Conservation (phyloP, 2,329 filamentous ascomycete species). For the Trichoderma atrobrunneum region DNA sequence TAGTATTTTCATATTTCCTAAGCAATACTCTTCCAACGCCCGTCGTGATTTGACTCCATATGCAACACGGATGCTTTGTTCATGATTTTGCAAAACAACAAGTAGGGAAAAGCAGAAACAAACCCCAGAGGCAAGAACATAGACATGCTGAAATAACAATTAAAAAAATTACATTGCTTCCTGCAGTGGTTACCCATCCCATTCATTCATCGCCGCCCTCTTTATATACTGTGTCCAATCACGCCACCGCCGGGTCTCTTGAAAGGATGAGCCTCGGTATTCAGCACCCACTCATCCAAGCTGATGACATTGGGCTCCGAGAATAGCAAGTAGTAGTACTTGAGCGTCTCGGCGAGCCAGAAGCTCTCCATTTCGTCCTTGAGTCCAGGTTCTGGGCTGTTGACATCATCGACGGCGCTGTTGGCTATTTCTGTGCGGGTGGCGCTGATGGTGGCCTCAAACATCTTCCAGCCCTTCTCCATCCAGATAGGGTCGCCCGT, state of each 20-base stretch:
- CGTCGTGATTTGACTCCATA: neutral
- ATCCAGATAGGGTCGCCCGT: conserved; percentile 73
- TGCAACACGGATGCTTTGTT: neutral
- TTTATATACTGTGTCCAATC: conserved; percentile 9
- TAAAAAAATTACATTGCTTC: neutral
- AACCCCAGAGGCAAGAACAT: neutral
- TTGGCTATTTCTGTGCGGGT: conserved; percentile 67
- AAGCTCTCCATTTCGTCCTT: conserved; percentile 79
- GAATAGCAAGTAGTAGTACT: conserved; percentile 87
- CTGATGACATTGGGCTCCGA: conserved; percentile 63
- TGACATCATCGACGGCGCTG: conserved; percentile 67
- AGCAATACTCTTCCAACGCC: neutral
- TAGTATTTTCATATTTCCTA: neutral
- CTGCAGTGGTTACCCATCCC: neutral
- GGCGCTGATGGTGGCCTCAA: conserved; percentile 63
- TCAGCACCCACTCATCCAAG: conserved; percentile 66
- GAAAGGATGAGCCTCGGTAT: conserved; percentile 62
- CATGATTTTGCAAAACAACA: neutral
- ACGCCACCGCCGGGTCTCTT: conserved; percentile 36
- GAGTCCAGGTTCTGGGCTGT: conserved; percentile 39
- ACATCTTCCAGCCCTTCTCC: conserved; percentile 87
- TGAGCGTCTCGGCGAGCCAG: conserved; percentile 87
- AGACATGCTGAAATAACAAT: neutral
- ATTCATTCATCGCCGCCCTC: neutral
- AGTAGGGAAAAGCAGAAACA: neutral